Evolutionary conservation across 441 rosid genomes (phyloP), one percentile per base, ranked within the genome.

Genomic region (Pelargonium cotyledonis): DNA sequence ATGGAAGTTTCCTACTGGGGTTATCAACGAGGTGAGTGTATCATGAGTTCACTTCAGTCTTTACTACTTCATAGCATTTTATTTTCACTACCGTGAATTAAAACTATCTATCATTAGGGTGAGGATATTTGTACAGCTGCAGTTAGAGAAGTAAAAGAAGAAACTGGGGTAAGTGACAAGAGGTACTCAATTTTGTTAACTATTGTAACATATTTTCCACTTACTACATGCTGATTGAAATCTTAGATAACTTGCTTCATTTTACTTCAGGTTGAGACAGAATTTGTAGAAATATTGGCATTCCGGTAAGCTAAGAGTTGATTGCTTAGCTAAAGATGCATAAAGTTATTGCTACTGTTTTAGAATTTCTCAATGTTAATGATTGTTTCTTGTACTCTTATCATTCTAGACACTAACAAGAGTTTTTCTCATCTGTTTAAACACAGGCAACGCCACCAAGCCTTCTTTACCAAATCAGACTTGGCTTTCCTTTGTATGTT

Each of bases 1-100:
- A 23, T 89, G 96, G 97, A 91, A 89, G 88, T 79, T 91, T 78
- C 97, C 97, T 63, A 86, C 98, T 5, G 96, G 97, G 70, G 88
- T 79, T 65, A 91, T 88, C n/a, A 83, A 93, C 15, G 86, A 88
- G 97, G 98, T 89, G 63, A 41, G 68, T 14, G 15, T 5, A 51
- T 5, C 15, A 51, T 19, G 58, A 51, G 58, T 51, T 51, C 19
- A 16, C 0, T 35, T 6, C 40, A 35, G 58, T 51, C 19, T 51
- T 6, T n/a, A 51, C 15, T 14, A 51, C 5, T 51, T 12, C 5
- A 51, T 5, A 51, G 15, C 15, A 1, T 12, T 14, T 51, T 51
- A 6, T 46, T 35, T 35, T 35, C 40, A 5, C 40, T 35, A 35
- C 16, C 16, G 19, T n/a, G 16, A 51, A 51, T 51, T 49, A 51